These are phyloP conservation scores for Solanum hybrid DNA, from an alignment of 305 asterid species.

Conservation along the genomic window DNA sequence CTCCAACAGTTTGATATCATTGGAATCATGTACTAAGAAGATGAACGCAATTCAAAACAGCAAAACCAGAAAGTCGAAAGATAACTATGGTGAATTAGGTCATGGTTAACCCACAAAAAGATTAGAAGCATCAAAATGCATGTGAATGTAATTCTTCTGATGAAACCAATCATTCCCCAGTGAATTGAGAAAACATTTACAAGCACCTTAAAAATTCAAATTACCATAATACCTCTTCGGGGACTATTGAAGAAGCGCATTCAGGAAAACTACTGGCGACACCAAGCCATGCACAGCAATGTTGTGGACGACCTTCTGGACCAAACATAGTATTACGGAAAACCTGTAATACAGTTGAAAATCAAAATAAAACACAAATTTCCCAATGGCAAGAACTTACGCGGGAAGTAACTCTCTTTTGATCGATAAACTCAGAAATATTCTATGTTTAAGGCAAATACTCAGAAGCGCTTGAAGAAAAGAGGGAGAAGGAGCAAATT, in stretches of 20 bases:
- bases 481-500: not conserved
- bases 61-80: not conserved
- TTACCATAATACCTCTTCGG: conserved; percentile 75
- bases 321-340: conserved; percentile 99
- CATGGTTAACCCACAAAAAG: not conserved
- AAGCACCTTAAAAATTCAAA: not conserved
- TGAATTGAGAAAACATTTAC: not conserved
- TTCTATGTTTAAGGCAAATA: not conserved
- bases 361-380: conserved; percentile 20
- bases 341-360: conserved; percentile 40
- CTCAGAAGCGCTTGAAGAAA: not conserved
- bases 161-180: not conserved
- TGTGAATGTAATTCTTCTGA: not conserved
- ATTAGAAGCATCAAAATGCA: not conserved
- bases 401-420: not conserved
- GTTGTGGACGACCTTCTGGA: conserved; percentile 99
- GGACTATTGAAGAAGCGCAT: conserved; percentile 85
- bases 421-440: not conserved
- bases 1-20: not conserved
- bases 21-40: not conserved
- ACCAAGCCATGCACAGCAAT: conserved; percentile 99
- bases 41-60: not conserved
- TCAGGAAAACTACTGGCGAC: conserved; percentile 98
- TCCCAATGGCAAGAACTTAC: not conserved
- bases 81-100: not conserved